phyloP scores from a whole-genome alignment of 371 early-diverging fungal species.

The Mucor irregularis region DNA sequence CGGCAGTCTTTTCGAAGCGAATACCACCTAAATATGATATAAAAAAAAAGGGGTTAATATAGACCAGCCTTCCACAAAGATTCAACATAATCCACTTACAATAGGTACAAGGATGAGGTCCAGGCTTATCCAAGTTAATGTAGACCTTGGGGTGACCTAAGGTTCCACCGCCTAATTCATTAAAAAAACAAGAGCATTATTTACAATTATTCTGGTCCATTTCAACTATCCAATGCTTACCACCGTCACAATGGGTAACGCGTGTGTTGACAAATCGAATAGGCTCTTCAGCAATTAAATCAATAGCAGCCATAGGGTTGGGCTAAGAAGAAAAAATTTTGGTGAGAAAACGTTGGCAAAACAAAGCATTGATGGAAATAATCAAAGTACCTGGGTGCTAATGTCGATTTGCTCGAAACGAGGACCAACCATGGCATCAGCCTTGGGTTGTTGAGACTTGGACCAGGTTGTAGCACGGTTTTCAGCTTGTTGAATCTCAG shows the following conservation, averaged over 20 bases:
- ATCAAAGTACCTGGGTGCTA: conserved; percentile 66
- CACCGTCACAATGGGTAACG: conserved; percentile 87
- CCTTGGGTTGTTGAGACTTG: conserved; percentile 68
- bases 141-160: conserved; percentile 95
- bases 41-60: background rate
- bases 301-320: conserved; percentile 88
- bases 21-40: conserved; percentile 61
- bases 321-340: conserved; percentile 64
- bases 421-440: conserved; percentile 75
- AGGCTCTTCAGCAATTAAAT: conserved; percentile 88
- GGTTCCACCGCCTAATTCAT: conserved; percentile 81
- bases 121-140: conserved; percentile 85
- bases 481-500: conserved; percentile 61
- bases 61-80: background rate
- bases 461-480: conserved; percentile 84
- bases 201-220: background rate
- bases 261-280: conserved; percentile 75
- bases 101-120: conserved; percentile 76
- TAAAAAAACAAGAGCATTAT: conserved; percentile 3
- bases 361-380: background rate
- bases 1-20: conserved; percentile 67
- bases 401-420: conserved; percentile 91
- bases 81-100: conserved; percentile 57
- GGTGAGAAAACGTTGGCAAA: too few relatives aligned
- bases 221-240: conserved; percentile 30